phyloP scores from a whole-genome alignment of 208 protist species.

The Entamoeba dispar region DNA sequence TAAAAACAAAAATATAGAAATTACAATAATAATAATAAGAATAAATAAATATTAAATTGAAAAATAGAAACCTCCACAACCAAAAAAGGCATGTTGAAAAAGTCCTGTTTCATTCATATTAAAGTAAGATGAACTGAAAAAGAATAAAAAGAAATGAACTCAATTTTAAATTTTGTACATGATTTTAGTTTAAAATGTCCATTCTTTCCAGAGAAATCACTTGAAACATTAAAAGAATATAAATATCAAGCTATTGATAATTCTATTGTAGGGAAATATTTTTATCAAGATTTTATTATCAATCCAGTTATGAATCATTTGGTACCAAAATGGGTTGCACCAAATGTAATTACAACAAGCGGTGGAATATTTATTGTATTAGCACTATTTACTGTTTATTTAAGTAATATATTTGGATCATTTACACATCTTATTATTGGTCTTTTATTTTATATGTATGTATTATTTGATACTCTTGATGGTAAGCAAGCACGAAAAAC shows the following conservation, averaged over 20 bases:
- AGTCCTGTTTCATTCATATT: too few relatives aligned
- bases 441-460: background rate
- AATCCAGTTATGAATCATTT: background rate
- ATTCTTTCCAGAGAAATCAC: background rate
- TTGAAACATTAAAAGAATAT: background rate
- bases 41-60: too few relatives aligned
- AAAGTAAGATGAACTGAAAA: too few relatives aligned
- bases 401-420: background rate
- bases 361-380: background rate
- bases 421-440: background rate
- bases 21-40: too few relatives aligned
- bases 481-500: background rate
- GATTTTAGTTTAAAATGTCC: background rate
- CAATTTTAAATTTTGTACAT: background rate
- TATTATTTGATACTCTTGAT: background rate
- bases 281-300: background rate
- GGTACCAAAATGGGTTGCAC: background rate
- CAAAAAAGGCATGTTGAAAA: too few relatives aligned
- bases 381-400: background rate
- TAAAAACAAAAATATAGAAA: too few relatives aligned
- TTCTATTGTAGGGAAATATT: background rate
- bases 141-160: background rate
- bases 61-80: too few relatives aligned
- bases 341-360: background rate
- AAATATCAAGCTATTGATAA: constrained; percentile 2